Percentiles rank a stretch among this genome's conserved stretches.
Conservation (phyloP, 2,329 filamentous ascomycete genomes). For the Dothiorella sarmentorum region DNA sequence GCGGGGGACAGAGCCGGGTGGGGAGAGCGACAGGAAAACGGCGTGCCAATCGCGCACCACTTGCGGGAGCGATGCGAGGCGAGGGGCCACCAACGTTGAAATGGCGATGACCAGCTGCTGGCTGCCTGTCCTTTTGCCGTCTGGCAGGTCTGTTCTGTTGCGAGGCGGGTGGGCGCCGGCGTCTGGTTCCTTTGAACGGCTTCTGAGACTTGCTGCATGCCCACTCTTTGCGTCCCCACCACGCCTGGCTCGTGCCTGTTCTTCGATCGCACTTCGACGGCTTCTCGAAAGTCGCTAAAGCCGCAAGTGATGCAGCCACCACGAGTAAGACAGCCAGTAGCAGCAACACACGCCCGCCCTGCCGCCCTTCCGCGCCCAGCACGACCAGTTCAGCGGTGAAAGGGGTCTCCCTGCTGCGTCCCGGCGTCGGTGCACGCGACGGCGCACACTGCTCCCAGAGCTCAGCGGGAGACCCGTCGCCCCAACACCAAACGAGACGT, state of each 20-base stretch:
- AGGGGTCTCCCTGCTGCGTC: slow-evolving; percentile 1
- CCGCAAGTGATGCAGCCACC: not conserved
- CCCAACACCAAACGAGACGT: not conserved
- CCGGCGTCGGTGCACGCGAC: not conserved
- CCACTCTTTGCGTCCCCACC: slow-evolving; percentile 6
- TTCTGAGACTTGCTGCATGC: not conserved
- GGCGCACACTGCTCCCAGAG: not conserved
- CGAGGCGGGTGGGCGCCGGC: not conserved
- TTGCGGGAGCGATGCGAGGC: not conserved
- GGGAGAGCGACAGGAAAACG: slow-evolving; percentile 8
- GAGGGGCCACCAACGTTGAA: too few relatives aligned
- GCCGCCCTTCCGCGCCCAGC: not conserved
- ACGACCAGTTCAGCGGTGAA: not conserved
- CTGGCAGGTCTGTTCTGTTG: too few relatives aligned
- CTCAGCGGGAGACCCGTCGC: not conserved
- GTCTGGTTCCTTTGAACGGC: not conserved
- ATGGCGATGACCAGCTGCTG: not conserved
- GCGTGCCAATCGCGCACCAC: slow-evolving; percentile 7
- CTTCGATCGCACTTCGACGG: slow-evolving; percentile 1
- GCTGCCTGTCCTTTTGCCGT: too few relatives aligned
- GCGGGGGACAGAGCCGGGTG: slow-evolving; percentile 13
- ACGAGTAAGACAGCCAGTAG: not conserved
- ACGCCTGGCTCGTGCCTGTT: slow-evolving; percentile 5
- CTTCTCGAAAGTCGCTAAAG: not conserved
- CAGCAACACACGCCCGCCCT: not conserved